Evolutionary conservation across 768 basidiomycete species (phyloP).

Genomic region (Russula vinacea): DNA sequence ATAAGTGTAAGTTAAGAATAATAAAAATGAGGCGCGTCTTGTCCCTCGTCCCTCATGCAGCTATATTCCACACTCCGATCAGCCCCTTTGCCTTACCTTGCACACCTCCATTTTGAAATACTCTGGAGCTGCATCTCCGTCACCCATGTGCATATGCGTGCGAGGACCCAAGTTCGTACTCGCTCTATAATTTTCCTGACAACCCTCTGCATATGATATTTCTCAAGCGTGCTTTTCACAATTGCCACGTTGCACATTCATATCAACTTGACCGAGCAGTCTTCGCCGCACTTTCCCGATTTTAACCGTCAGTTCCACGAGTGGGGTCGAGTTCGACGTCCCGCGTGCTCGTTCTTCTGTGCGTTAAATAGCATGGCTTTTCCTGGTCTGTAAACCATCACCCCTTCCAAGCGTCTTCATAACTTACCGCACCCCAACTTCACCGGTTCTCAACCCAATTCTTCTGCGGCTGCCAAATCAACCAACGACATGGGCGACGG

Average conservation of each 20-base stretch:
- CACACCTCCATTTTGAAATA: not conserved
- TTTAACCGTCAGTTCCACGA: not conserved
- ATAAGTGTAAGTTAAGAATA: too few relatives aligned
- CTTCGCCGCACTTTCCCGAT: slow-evolving; percentile 7
- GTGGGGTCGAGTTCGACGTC: not conserved
- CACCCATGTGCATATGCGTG: not conserved
- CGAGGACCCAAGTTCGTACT: not conserved
- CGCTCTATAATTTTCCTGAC: not conserved
- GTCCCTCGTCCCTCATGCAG: too few relatives aligned
- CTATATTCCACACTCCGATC: too few relatives aligned
- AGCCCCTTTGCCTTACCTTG: slow-evolving; percentile 17
- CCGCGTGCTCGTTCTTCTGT: not conserved
- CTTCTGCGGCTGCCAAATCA: too few relatives aligned
- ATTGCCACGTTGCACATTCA: slow-evolving; percentile 3
- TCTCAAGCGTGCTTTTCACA: not conserved
- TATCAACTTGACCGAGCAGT: slow-evolving; percentile 1
- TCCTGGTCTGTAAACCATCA: not conserved
- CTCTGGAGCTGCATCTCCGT: not conserved
- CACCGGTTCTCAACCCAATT: too few relatives aligned
- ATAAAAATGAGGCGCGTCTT: too few relatives aligned
- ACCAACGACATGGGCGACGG: not conserved
- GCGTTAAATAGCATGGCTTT: slow-evolving; percentile 4
- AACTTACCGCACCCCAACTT: not conserved
- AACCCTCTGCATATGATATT: not conserved
- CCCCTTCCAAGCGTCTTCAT: not conserved